Base-by-base conservation (phyloP, 129 eudicot genomes). In the Pulicaria dysenterica region DNA sequence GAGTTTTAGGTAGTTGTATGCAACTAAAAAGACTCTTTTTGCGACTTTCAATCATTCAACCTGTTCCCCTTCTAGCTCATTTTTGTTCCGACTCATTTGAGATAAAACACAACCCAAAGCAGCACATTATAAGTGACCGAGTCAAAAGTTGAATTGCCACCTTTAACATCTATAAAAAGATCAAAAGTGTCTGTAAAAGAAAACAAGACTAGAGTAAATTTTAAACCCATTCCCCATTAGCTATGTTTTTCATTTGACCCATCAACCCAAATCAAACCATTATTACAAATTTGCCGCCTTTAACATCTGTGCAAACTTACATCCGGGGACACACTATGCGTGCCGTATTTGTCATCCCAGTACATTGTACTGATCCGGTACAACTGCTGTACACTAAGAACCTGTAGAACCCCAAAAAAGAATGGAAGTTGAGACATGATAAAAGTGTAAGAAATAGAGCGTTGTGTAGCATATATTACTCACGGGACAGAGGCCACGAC, bases 401-500 rank as follows among this genome's bases (percentile, higher is more conserved):
- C 80, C 84, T 80, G 71, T 43, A 67, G 36, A 50, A 42, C 72
- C 71, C 72, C 71, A 54, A 78, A 45, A 3, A 12, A 8, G 39
- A 14, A 19, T 0, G 40, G 3, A 8, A 31, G 11, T 13, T 14
- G 60, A 79, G 58, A 73, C 43, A 48, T 4, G 10, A 10, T 3
- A 44, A 19, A 41, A 49, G 16, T 36, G 38, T 42, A 8, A 46
- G 39, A 31, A 56, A 60, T 19, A 3, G 54, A 61, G 62, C 16
- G 10, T 45, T 51, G 43, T 13, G 47, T 53, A 61, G 60, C 50
- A 17, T 34, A 75, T 57, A 69, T 54, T 8, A 93, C 94, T 90
- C 69, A 94, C 99, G 3, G 99, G 99, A 85, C 99, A 94, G 36
- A 94, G 88, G 56, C 85, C 69, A 39, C 69, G 95, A 59, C 99